Base-by-base conservation (phyloP, 106 monocot genomes). In the Vanilla planifolia region DNA sequence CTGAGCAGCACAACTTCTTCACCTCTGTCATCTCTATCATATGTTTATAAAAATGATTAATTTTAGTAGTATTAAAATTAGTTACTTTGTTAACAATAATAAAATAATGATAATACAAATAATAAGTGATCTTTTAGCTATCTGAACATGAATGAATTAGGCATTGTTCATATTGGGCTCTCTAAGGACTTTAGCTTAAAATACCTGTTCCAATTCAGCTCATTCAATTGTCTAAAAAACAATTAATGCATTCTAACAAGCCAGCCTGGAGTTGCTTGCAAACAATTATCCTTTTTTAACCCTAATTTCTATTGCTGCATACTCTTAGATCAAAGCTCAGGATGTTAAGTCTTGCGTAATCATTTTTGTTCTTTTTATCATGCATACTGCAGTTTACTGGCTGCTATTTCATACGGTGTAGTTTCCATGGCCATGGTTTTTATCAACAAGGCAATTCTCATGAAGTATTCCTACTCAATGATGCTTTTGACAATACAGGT, bases 371-470 rank as follows among this genome's bases (percentile, higher is more conserved):
- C 51, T 59, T 6, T 36, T 57, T 61, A 8, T 21, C 62, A 19
- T 20, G 9, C 1, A 8, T 33, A 52, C 56, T 80, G 51, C 68
- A 96, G 95, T 44, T 66, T 96, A 33, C 64, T 79, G 71, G 74
- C 91, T 14, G 96, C 91, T 10, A 33, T 81, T 25, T 91, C 96
- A 8, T 98, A 92, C 70, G 96, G 96, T 64, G 34, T 80, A 53
- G 69, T 84, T 69, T 98, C 96, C 22, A 98, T 98, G 91, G 87
- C 84, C 47, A 98, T 98, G 96, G 91, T 98, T 67, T 96, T 98
- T 63, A 77, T 98, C 77, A 98, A 98, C 61, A 98, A 96, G 83
- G 96, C 96, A 51, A 60, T 98, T 70, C 77, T 98, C 21, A 98
- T 98, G 91, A 75, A 91, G 73, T 98, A 98, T 84, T 21, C 84